Conservation (phyloP, 2,329 filamentous ascomycete genomes). For the Calonectria honghensis region DNA sequence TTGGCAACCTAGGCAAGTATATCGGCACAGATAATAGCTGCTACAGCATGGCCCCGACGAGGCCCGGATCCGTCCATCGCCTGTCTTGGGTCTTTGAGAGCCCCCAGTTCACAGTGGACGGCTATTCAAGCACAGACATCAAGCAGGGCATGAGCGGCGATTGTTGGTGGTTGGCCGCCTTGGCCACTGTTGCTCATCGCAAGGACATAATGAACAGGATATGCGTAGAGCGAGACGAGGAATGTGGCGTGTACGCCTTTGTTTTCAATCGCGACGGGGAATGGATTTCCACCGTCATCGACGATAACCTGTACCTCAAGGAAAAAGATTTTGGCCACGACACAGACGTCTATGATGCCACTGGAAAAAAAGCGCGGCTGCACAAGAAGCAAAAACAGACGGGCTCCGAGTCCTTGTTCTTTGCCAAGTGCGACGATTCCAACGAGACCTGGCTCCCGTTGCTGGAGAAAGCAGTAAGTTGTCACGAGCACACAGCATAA, state of each 20-base stretch:
- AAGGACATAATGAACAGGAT: constrained; percentile 78
- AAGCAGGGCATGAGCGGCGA: constrained; percentile 74
- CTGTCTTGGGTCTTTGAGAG: constrained; percentile 66
- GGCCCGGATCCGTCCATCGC: constrained; percentile 64
- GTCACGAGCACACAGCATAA: accelerated
- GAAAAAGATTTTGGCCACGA: constrained; percentile 64
- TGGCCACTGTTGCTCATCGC: constrained; percentile 81
- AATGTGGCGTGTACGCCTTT: constrained; percentile 82
- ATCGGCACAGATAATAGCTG: constrained; percentile 34
- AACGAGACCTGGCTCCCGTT: constrained; percentile 86
- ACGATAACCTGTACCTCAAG: constrained; percentile 74
- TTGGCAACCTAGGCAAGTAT: constrained; percentile 41
- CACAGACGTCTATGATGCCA: constrained; percentile 61
- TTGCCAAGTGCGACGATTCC: constrained; percentile 79
- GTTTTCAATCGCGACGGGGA: constrained; percentile 83
- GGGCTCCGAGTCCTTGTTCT: constrained; percentile 81
- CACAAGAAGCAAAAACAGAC: constrained; percentile 79
- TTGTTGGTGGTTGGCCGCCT: constrained; percentile 83
- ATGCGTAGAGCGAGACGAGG: constrained; percentile 80
- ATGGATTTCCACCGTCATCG: constrained; percentile 82
- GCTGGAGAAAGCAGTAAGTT: constrained; percentile 78
- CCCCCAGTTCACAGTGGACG: constrained; percentile 63
- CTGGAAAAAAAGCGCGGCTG: constrained; percentile 73
- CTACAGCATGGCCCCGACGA: constrained; percentile 29
- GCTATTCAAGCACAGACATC: constrained; percentile 64